These are phyloP conservation scores for Suaeda aralocaspica DNA, from an alignment of 148 eudicot genomes.

Conservation along the genomic window DNA sequence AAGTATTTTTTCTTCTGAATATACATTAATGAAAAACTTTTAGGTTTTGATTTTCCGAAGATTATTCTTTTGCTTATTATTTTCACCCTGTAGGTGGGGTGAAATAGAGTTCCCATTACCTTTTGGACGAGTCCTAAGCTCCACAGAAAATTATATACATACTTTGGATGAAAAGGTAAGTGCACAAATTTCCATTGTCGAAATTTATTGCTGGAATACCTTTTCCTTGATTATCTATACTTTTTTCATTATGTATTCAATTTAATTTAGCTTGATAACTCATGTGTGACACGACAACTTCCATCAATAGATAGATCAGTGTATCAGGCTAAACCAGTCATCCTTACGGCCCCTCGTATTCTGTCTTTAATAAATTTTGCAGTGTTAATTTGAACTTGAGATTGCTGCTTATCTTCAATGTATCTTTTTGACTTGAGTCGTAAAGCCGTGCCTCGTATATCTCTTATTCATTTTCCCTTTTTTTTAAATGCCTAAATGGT, in stretches of 20 bases:
- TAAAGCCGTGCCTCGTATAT: not conserved
- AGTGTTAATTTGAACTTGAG: not conserved
- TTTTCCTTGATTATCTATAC: not conserved
- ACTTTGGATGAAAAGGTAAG: constrained; percentile 72
- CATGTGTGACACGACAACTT: too few species aligned
- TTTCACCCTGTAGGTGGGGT: constrained; percentile 56
- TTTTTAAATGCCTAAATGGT: not conserved
- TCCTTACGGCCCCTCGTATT: too few species aligned
- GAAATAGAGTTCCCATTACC: constrained; percentile 80
- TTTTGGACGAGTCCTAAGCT: constrained; percentile 79
- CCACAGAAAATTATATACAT: constrained; percentile 76
- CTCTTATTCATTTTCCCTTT: not conserved
- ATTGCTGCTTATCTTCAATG: not conserved
- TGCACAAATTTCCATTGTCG: not conserved
- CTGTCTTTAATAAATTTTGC: too few species aligned
- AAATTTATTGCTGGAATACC: not conserved
- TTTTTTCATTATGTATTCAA: not conserved
- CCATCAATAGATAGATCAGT: not conserved
- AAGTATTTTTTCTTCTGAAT: constrained; percentile 33
- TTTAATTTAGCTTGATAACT: too few species aligned
- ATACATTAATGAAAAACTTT: not conserved
- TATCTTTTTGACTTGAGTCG: too few species aligned
- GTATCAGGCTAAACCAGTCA: too few species aligned
- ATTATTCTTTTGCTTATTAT: not conserved
- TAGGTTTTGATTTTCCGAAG: not conserved